Conservation (phyloP, 805 yeast genomes). For the Trichomonascus vanleenenianus region DNA sequence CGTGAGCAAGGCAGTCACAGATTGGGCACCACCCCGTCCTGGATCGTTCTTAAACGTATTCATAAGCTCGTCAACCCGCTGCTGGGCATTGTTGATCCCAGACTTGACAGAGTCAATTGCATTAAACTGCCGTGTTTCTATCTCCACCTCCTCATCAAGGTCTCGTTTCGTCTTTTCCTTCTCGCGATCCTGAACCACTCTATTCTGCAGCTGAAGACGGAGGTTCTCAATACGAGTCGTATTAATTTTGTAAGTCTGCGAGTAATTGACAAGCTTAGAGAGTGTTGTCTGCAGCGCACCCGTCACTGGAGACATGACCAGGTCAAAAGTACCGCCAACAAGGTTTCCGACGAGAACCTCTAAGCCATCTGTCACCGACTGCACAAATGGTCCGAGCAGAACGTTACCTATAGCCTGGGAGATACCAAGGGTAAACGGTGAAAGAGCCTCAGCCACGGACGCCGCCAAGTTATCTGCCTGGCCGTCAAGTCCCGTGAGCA, state of each 20-base stretch:
- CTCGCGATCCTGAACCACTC: neutral
- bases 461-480: slow-evolving; percentile 25
- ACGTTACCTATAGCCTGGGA: slow-evolving; percentile 20
- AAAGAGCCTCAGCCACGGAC: slow-evolving; percentile 15
- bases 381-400: slow-evolving; percentile 24
- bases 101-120: neutral
- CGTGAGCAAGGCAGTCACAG: slow-evolving; percentile 11
- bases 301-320: slow-evolving; percentile 3
- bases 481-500: slow-evolving; percentile 25
- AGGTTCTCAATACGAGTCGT: slow-evolving; percentile 5
- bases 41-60: neutral
- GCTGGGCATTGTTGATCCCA: neutral
- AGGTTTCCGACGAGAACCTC: slow-evolving; percentile 22
- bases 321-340: slow-evolving; percentile 18
- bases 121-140: too few species aligned
- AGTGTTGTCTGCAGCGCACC: slow-evolving; percentile 1
- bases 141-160: too few species aligned
- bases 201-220: slow-evolving; percentile 1
- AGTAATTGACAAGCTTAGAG: slow-evolving; percentile 1
- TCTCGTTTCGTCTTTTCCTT: neutral
- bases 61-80: slow-evolving; percentile 1
- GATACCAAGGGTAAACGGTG: slow-evolving; percentile 19
- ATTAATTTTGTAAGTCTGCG: slow-evolving; percentile 6
- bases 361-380: slow-evolving; percentile 24
- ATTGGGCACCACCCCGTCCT: slow-evolving; percentile 11